Percentiles rank a stretch among this genome's conserved stretches.
phyloP scores from a whole-genome alignment of 371 early-diverging fungal genomes.

The Zopfochytrium polystomum region DNA sequence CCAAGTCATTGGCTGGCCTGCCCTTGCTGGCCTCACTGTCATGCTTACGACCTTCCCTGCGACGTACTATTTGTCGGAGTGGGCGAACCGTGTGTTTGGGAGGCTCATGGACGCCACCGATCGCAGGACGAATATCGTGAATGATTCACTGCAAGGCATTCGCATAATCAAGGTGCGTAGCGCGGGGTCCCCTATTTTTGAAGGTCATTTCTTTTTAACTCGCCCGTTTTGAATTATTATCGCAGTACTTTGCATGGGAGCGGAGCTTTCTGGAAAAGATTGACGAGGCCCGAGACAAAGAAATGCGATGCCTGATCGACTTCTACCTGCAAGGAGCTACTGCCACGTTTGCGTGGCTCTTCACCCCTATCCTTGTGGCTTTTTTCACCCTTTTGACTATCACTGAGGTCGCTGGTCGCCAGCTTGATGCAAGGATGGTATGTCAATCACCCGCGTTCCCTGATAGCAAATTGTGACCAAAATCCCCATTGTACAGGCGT shows the following conservation, averaged over 20 bases:
- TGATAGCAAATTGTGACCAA: too few relatives aligned
- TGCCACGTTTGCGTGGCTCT: slow-evolving; percentile 28
- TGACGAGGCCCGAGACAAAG: slow-evolving; percentile 27
- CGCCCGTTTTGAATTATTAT: background rate
- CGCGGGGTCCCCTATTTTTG: background rate
- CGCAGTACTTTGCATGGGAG: slow-evolving; percentile 46
- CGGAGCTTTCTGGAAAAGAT: slow-evolving; percentile 46
- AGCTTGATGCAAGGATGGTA: slow-evolving; percentile 26
- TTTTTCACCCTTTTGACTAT: slow-evolving; percentile 36
- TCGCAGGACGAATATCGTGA: slow-evolving; percentile 28
- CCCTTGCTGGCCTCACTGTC: slow-evolving; percentile 32
- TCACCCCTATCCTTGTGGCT: slow-evolving; percentile 39
- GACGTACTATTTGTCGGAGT: slow-evolving; percentile 13
- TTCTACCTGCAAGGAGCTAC: slow-evolving; percentile 24
- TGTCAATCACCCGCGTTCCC: too few relatives aligned
- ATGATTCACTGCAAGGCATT: slow-evolving; percentile 41
- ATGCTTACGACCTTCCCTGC: slow-evolving; percentile 29
- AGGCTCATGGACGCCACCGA: slow-evolving; percentile 30
- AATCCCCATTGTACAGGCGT: slow-evolving; percentile 49
- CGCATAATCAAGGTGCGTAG: slow-evolving; percentile 35
- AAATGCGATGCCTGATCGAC: slow-evolving; percentile 27
- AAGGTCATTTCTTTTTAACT: background rate
- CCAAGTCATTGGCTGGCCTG: slow-evolving; percentile 36
- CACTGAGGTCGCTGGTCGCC: slow-evolving; percentile 28
- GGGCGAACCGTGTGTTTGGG: slow-evolving; percentile 17